Evolutionary conservation across 495 filamentous ascomycete genomes (phyloP), one percentile per base, ranked within the genome.

Genomic region (Lepidopterella palustris): DNA sequence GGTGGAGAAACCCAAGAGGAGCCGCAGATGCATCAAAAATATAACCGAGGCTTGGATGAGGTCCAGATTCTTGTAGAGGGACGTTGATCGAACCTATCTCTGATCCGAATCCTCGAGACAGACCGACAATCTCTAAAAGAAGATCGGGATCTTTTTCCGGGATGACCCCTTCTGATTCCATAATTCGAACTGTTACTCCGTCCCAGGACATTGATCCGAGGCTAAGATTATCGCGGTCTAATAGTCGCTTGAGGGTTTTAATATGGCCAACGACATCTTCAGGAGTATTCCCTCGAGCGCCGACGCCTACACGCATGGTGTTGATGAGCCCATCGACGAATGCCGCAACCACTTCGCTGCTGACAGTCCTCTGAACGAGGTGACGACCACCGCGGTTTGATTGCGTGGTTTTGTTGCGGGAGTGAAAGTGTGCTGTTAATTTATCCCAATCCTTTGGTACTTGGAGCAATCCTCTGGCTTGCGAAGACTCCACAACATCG

Each of bases 311-410:
- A 9, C 64, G 68, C 21, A 75, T 62, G 11, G 63, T 62, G 58
- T 77, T 80, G 23, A 78, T 61, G 28, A 85, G 63, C 45, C 76
- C 79, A 62, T 80, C 79, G 29, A 83, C 67, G 28, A 84, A 69
- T 20, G 78, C 77, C 21, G 71, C 61, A 18, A 84, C 73, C 18
- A 85, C 79, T 70, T 87, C 83, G 28, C 72, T 69, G 65, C 83
- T 85, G 55, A 87, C 76, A 0, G 78, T 84, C 29, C 75, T 73
- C 40, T 69, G 63, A 0, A 71, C 61, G 5, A 57, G 32, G 11
- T 45, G 23, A 4, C 57, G 35, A 25, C 60, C 53, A 47, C 62
- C 58, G n/a, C 53, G 28, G 4, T 54, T 51, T n/a, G 32, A 20
- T 4, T 32, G 24, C 25, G 10, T n/a, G 24, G 23, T n/a, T 15